These are phyloP conservation scores for Gentiana macrophylla DNA, from an alignment of 257 asterid genomes.

Conservation along the genomic window DNA sequence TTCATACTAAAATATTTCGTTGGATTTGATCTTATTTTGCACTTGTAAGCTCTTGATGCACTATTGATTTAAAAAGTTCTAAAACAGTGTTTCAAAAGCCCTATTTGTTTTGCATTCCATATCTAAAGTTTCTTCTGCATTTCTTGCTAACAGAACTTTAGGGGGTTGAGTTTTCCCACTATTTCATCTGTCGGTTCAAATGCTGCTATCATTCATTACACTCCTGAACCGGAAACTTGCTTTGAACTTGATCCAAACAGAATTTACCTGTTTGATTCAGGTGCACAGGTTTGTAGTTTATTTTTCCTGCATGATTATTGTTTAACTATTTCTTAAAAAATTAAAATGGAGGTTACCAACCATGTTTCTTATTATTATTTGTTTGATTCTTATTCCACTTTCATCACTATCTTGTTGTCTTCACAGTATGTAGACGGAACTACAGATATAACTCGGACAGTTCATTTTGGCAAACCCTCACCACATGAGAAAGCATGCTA, in stretches of 20 bases:
- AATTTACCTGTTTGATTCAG: constrained; percentile 88
- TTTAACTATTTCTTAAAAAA: neutral
- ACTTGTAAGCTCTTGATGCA: no score
- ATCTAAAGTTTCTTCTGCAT: constrained; percentile 5
- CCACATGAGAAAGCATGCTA: constrained; percentile 94
- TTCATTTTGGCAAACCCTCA: constrained; percentile 88
- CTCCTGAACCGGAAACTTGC: constrained; percentile 66
- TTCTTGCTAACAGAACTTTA: constrained; percentile 44
- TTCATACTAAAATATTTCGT: no score
- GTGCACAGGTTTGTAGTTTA: constrained; percentile 70
- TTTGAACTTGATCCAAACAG: constrained; percentile 79
- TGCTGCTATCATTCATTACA: constrained; percentile 86
- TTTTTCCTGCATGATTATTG: neutral
- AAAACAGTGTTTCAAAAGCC: neutral
- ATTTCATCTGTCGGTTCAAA: constrained; percentile 95
- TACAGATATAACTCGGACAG: constrained; percentile 95
- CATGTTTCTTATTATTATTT: neutral
- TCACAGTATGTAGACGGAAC: constrained; percentile 93
- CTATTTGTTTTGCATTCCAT: constrained; percentile 1
- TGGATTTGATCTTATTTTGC: no score
- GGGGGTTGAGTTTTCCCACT: constrained; percentile 87
- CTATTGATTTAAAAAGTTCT: no score
- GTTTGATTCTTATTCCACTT: constrained; percentile 10
- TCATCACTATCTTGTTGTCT: constrained; percentile 17
- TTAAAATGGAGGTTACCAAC: neutral